Base-by-base conservation (phyloP, 768 basidiomycete species). In the Boletus subcaerulescens region DNA sequence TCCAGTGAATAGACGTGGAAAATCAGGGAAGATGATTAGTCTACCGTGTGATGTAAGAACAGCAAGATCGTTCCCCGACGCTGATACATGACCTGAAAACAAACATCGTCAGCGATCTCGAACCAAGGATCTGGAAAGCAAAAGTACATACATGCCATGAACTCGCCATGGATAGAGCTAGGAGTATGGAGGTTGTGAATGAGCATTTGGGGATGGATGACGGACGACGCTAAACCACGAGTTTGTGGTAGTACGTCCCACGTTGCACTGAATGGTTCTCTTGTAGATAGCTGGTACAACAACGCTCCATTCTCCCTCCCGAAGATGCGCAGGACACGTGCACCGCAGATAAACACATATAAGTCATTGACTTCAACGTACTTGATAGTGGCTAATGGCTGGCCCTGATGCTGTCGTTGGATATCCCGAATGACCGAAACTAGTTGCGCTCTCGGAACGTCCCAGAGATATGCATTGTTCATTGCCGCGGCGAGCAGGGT, bases 341-440 rank as follows among this genome's bases (percentile, higher is more conserved):
- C 63, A 6, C 81, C 80, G 45, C 84, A 87, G 26, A 91, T 67
- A 60, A 91, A 83, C 0, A 82, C 79, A 62, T 86, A 80, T 9
- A 71, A 68, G 42, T 75, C 71, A 50, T 77, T 79, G 52, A 91
- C 68, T 60, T 91, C 89, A 33, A 90, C 86, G 57, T 89, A 90
- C 49, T 74, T 74, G 51, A 87, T 75, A 12, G 68, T 58, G 4
- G 75, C 78, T 17, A 80, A 67, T 9, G 41, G 3, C 47, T 52
- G 17, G 15, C 20, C 48, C 29, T 52, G 56, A 46, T 58, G 45
- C 22, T 26, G 32, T 44, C 45, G 57, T 31, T 69, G 64, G 17
- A 58, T 56, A 46, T 69, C 62, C 20, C 45, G 64, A 32, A 67
- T 32, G 45, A 66, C 58, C 78, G 85, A 79, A 1, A 80, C 64